Percentiles rank a stretch among this genome's conserved stretches.
Evolutionary conservation across 305 asterid genomes (phyloP).

Genomic region (Fraxinus xanthoxyloides): DNA sequence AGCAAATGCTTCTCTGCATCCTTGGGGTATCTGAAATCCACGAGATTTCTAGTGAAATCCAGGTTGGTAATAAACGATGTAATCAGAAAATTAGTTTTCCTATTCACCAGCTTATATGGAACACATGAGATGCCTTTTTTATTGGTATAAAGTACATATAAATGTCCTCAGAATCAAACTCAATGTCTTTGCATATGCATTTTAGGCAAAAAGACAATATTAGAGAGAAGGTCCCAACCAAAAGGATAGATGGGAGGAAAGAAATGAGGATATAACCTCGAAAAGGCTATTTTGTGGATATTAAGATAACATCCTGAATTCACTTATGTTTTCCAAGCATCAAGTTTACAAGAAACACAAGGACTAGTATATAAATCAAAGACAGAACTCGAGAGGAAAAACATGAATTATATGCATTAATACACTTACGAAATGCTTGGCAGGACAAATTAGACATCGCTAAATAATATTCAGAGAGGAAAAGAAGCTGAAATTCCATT

Average conservation of each 20-base stretch:
- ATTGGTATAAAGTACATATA: not conserved
- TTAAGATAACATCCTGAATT: not conserved
- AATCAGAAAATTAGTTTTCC: not conserved
- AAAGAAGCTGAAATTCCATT: not conserved
- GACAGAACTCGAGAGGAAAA: not conserved
- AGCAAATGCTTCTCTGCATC: constrained; percentile 95
- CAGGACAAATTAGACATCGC: not conserved
- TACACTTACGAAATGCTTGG: not conserved
- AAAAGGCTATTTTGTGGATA: not conserved
- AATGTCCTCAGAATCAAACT: not conserved
- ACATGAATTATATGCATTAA: not conserved
- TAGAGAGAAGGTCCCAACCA: not conserved
- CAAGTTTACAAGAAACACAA: not conserved
- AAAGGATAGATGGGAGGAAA: not conserved
- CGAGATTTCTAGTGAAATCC: not conserved
- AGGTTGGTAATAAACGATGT: not conserved
- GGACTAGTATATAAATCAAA: not conserved
- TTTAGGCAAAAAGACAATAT: not conserved
- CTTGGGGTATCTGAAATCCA: constrained; percentile 72
- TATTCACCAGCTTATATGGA: not conserved
- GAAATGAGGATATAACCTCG: not conserved
- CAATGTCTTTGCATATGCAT: not conserved
- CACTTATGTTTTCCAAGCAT: not conserved
- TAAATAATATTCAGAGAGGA: not conserved
- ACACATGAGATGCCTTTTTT: not conserved